Evolutionary conservation across 129 eudicot genomes (phyloP), one percentile per base, ranked within the genome.

Genomic region (Erigeron canadensis): DNA sequence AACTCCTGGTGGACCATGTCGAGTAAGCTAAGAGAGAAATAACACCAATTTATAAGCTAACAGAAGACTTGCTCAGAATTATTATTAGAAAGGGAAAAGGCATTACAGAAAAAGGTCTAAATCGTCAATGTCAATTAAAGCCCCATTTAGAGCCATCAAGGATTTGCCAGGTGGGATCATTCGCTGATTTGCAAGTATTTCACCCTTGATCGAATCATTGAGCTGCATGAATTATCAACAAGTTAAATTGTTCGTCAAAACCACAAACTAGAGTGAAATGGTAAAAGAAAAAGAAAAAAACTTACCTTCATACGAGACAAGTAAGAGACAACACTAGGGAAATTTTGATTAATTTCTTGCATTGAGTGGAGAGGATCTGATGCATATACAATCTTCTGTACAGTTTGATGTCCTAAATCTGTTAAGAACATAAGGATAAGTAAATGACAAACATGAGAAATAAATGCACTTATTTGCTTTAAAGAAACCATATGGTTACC

Each of bases 81-180:
- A 19, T 8, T 41, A 17, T 73, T 16, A 50, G 58, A 0, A 46
- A 45, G 73, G 81, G 71, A 51, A 37, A 74, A 71, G 71, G 63
- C 75, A 81, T 95, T 94, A 95, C 99, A 82, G 73, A 79, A 82
- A 84, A 71, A 95, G 99, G 81, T 95, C 99, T 63, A 95, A 82
- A 81, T 95, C 97, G 37, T 95, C 99, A 63, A 90, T 83, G 80
- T 88, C 91, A 79, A 90, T 48, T 56, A 95, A 87, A 82, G 97
- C 99, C 74, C 99, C 96, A 81, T 95, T 95, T 73, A 95, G 80
- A 71, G 99, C 99, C 99, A 95, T 84, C 80, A 95, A 83, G 63
- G 99, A 90, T 80, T 95, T 95, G 71, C 99, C 97, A 70, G 99
- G 97, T 16, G 99, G 99, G 46, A 95, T 79, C 99, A 95, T 95